These are phyloP conservation scores for Limonomyces culmigenus DNA, from an alignment of 1,284 basidiomycete species.

Conservation along the genomic window DNA sequence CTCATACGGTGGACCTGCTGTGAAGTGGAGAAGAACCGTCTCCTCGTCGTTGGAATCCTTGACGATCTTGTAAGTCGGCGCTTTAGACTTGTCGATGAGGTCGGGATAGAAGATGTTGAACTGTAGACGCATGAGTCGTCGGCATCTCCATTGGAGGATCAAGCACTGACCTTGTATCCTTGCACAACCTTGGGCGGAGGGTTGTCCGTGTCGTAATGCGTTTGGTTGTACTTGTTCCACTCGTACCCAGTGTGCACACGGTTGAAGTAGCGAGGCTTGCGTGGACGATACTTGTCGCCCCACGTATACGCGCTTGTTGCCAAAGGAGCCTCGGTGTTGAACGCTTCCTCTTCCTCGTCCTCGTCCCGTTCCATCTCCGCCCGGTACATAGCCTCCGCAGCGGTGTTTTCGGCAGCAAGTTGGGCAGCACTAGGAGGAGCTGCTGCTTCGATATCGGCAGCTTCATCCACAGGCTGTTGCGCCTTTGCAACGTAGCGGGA, in stretches of 20 bases:
- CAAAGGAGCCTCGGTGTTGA: conserved; percentile 81
- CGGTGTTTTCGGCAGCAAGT: neutral
- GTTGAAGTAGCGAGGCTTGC: conserved; percentile 98
- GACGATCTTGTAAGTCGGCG: conserved; percentile 89
- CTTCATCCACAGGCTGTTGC: conserved; percentile 29
- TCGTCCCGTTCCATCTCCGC: conserved; percentile 86
- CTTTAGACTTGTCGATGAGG: conserved; percentile 91
- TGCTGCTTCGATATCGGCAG: conserved; percentile 29
- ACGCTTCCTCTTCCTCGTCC: conserved; percentile 88
- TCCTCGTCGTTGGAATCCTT: conserved; percentile 89
- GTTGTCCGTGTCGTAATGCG: conserved; percentile 95
- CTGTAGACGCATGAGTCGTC: conserved; percentile 16
- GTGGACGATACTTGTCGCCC: conserved; percentile 98
- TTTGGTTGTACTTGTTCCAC: conserved; percentile 99
- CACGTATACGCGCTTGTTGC: conserved; percentile 81
- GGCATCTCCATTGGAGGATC: conserved; percentile 1
- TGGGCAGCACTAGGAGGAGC: conserved; percentile 39
- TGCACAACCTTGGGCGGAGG: conserved; percentile 96
- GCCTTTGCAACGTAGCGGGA: conserved; percentile 76
- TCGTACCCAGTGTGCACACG: conserved; percentile 99
- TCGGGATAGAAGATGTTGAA: conserved; percentile 95
- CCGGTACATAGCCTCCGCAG: conserved; percentile 72
- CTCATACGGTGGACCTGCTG: conserved; percentile 95
- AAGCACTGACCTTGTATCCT: conserved; percentile 77
- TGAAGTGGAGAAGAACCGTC: conserved; percentile 86